Conservation (phyloP, 1,139 yeast species). For the Yamadazyma dendronema region DNA sequence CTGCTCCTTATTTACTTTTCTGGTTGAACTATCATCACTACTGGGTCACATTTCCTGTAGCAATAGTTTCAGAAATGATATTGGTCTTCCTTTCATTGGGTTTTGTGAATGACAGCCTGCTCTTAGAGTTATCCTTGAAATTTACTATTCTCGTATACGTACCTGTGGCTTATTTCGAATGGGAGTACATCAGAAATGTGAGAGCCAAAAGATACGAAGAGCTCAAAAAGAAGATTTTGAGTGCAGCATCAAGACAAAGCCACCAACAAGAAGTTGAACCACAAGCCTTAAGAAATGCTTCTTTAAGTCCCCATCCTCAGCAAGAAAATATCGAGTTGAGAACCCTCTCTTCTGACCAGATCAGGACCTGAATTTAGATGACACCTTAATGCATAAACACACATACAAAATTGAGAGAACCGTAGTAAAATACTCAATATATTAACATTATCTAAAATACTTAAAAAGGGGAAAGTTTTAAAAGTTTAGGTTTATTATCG, state of each 20-base stretch:
- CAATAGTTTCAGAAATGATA: constrained; percentile 50
- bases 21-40: constrained; percentile 42
- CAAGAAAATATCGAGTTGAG: constrained; percentile 13
- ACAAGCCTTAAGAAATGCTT: constrained; percentile 4
- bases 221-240: constrained; percentile 11
- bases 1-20: constrained; percentile 33
- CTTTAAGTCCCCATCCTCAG: constrained; percentile 9
- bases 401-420: neutral
- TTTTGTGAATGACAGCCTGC: constrained; percentile 35
- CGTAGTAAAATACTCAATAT: constrained; percentile 1
- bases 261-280: neutral
- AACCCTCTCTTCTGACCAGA: constrained; percentile 5
- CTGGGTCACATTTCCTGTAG: constrained; percentile 45
- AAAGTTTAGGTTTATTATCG: neutral
- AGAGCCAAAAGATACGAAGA: constrained; percentile 22
- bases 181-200: constrained; percentile 29
- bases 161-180: constrained; percentile 37
- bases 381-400: constrained; percentile 2
- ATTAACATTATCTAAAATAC: neutral
- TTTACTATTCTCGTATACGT: constrained; percentile 30
- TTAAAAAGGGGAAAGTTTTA: neutral
- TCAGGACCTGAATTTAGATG: neutral
- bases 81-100: constrained; percentile 50
- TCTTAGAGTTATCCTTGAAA: constrained; percentile 27
- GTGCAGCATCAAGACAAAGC: constrained; percentile 1